These are phyloP conservation scores for Sextonia rubra DNA, from an alignment of 164 flowering plant genomes.

Conservation along the genomic window DNA sequence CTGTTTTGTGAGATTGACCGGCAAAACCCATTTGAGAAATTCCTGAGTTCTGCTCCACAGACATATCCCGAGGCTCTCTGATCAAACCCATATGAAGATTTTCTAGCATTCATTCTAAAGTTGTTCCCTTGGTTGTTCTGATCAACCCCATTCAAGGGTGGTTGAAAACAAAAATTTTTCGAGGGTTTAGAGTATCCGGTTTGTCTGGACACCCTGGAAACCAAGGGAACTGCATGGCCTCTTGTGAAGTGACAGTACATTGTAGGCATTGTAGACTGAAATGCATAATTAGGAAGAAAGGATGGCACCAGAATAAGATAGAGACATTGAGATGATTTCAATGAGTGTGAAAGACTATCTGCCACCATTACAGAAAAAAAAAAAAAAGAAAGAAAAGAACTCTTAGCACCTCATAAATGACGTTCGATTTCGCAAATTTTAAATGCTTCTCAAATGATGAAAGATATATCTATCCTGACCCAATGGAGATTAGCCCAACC, in stretches of 20 bases:
- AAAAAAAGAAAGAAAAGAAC: too few relatives aligned
- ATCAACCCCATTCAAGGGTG: conserved; percentile 23
- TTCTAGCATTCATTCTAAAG: conserved; percentile 15
- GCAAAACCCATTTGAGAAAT: conserved; percentile 26
- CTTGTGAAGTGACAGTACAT: conserved; percentile 51
- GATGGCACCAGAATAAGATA: background rate
- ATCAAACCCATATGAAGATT: conserved; percentile 18
- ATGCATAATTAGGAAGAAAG: background rate
- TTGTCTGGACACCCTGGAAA: conserved; percentile 42
- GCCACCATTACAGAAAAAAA: too few relatives aligned
- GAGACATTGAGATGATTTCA: background rate
- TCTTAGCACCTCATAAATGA: too few relatives aligned
- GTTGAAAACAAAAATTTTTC: conserved; percentile 20
- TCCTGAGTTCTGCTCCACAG: background rate
- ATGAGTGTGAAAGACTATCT: background rate
- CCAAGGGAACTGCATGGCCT: conserved; percentile 40
- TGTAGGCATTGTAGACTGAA: conserved; percentile 1
- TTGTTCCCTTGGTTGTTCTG: conserved; percentile 11
- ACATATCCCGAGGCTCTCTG: too few relatives aligned
- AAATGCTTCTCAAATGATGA: too few relatives aligned
- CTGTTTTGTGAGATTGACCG: conserved; percentile 7
- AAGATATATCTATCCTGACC: too few relatives aligned
- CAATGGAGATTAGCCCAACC: too few relatives aligned
- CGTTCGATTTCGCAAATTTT: too few relatives aligned
- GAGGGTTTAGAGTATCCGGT: conserved; percentile 25